Evolutionary conservation across 148 eudicot genomes (phyloP), one percentile per base, ranked within the genome.

Genomic region (Rhododendron williamsianum): DNA sequence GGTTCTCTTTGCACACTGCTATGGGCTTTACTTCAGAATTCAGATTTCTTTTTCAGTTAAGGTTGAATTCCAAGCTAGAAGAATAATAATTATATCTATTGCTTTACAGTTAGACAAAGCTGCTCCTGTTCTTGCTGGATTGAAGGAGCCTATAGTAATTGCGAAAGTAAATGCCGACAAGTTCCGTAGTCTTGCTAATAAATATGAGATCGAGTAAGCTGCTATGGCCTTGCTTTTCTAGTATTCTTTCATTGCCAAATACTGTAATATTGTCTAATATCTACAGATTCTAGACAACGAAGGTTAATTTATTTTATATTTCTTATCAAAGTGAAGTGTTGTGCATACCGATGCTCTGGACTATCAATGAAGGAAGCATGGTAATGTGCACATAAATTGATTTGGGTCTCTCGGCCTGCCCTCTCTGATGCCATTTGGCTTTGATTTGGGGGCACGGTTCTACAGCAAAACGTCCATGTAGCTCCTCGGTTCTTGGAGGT

Each of bases 131-230:
- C 95, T 97, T 86, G 95, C 96, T 85, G 90, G 90, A 84, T 85
- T 92, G 87, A 92, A 93, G 92, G 89, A 91, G 82, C 98, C 99
- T 67, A 83, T 97, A 76, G 92, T 90, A 81, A 90, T 97, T 88
- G 99, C 99, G 41, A 97, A 97, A 91, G 86, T 95, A 81, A 76
- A 97, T 90, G 99, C 98, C 19, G 98, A 97, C 91, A 95, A 95
- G 91, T 91, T 89, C 85, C 91, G 88, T 73, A 88, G 91, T 35
- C 83, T 97, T 91, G 96, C 92, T 65, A 86, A 91, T 76, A 95
- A 94, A 92, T 93, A 95, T 87, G 93, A 95, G n/a, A 90, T 97
- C 54, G 96, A 91, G 99, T 97, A 97, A 74, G 98, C 82, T 81
- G 3, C 84, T 82, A 23, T 49, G n/a, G 30, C 85, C 85, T 84